Evolutionary conservation across 2,329 filamentous ascomycete genomes (phyloP).

Genomic region (Aspergillus fructus): DNA sequence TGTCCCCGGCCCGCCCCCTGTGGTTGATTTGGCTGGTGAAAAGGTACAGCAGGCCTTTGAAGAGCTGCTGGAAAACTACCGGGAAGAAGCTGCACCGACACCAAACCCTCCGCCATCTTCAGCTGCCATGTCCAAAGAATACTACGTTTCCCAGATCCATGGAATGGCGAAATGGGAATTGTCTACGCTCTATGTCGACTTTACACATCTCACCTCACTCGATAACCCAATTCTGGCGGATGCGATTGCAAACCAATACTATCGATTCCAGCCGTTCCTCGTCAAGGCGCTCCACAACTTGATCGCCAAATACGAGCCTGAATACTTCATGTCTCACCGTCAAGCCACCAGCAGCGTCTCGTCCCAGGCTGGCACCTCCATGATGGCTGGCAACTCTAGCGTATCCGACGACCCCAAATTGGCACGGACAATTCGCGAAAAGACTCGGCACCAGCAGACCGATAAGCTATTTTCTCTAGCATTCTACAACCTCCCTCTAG

Average conservation of each 20-base stretch:
- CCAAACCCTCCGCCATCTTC: slow-evolving; percentile 53
- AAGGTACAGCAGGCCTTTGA: slow-evolving; percentile 63
- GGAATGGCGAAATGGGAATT: slow-evolving; percentile 61
- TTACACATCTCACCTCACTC: slow-evolving; percentile 73
- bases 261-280: slow-evolving; percentile 90
- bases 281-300: slow-evolving; percentile 85
- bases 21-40: slow-evolving; percentile 62
- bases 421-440: slow-evolving; percentile 58
- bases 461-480: slow-evolving; percentile 93
- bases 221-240: slow-evolving; percentile 79
- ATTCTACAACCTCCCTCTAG: slow-evolving; percentile 88
- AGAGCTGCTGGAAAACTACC: slow-evolving; percentile 61
- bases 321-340: slow-evolving; percentile 90
- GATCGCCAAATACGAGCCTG: slow-evolving; percentile 89
- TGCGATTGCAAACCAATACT: slow-evolving; percentile 87
- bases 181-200: slow-evolving; percentile 67
- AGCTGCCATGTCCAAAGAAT: slow-evolving; percentile 59
- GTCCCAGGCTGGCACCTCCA: slow-evolving; percentile 66
- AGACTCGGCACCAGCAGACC: slow-evolving; percentile 89
- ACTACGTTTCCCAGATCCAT: slow-evolving; percentile 66
- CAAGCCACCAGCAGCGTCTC: slow-evolving; percentile 64
- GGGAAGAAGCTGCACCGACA: slow-evolving; percentile 57
- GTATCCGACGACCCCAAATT: slow-evolving; percentile 60
- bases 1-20: slow-evolving; percentile 55
- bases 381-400: slow-evolving; percentile 58